Conservation (phyloP, 495 filamentous ascomycete genomes). For the Neurospora sp. region DNA sequence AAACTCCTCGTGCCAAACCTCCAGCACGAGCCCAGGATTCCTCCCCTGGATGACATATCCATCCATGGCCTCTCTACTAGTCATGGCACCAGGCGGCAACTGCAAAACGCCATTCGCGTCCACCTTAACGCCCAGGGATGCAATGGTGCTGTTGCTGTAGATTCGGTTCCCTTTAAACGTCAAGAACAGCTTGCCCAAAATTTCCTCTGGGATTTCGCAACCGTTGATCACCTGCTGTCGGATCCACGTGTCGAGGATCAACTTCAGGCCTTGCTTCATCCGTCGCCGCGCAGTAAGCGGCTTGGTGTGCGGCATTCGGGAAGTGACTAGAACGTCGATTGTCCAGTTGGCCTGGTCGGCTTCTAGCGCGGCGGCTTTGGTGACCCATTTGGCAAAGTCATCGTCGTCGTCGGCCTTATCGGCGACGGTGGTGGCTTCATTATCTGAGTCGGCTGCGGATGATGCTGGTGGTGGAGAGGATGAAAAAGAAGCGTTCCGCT, state of each 20-base stretch:
- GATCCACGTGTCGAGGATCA: slow-evolving; percentile 14
- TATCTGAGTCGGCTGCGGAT: background rate
- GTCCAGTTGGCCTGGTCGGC: background rate
- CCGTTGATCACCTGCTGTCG: background rate
- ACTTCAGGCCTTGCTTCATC: slow-evolving; percentile 10
- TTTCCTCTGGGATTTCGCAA: slow-evolving; percentile 1
- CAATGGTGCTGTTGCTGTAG: slow-evolving; percentile 63
- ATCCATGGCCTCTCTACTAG: slow-evolving; percentile 20
- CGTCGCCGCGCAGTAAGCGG: slow-evolving; percentile 6
- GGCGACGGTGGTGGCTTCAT: background rate
- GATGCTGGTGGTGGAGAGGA: background rate
- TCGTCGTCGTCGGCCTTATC: slow-evolving; percentile 64
- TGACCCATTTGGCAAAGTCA: slow-evolving; percentile 49
- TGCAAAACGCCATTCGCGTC: slow-evolving; percentile 27
- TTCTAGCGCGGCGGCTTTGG: slow-evolving; percentile 10
- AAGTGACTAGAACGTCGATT: slow-evolving; percentile 9
- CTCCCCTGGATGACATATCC: slow-evolving; percentile 8
- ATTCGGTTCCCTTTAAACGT: slow-evolving; percentile 69
- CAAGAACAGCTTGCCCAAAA: slow-evolving; percentile 48
- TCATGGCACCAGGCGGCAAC: slow-evolving; percentile 18
- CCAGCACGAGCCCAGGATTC: slow-evolving; percentile 44
- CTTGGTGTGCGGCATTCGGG: slow-evolving; percentile 4
- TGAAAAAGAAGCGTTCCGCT: background rate
- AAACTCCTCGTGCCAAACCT: slow-evolving; percentile 59
- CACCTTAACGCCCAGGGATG: slow-evolving; percentile 48